Evolutionary conservation across 2,329 filamentous ascomycete genomes (phyloP), one percentile per base, ranked within the genome.

Genomic region (Albifimbria verrucaria): DNA sequence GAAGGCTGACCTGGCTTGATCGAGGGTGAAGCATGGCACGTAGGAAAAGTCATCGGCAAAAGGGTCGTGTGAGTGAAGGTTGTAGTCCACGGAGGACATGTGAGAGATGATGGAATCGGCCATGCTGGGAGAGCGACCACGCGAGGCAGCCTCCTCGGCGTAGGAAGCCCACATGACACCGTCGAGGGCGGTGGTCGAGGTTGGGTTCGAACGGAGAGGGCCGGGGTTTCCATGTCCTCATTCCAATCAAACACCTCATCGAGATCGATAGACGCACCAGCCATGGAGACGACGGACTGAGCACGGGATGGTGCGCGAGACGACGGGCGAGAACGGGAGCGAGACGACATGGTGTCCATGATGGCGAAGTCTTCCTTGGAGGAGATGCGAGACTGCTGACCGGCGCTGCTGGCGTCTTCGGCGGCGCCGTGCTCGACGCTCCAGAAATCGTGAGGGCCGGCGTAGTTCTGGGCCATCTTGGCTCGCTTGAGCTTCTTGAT

Each of bases 41-140:
- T 94, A 96, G 32, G 89, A 90, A 69, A 91, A 91, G 67, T 97
- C 92, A 61, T 96, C 91, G 32, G 90, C 88, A 55, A 90, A 85
- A 2, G 83, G 78, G 57, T 88, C 84, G 56, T 89, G 85, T 12
- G 76, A 71, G 43, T 77, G 78, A 9, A 72, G 67, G 60, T 80
- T 80, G 64, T 77, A 83, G 63, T 87, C 83, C 36, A 87, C 70
- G 1, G 83, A 85, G 3, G 84, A 87, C 80, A 87, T 84, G 71
- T 86, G 79, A 49, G 88, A 83, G 62, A 88, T 85, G 64, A 85
- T 83, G 55, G 89, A 94, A 50, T 89, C 90, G 4, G 89, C 85
- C 72, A 92, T 82, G 66, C 92, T 96, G 28, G 90, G 88, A 4
- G 89, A 89, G 49, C 90, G 82, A 43, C 83, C 84, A 42, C 86